Evolutionary conservation across 1,139 yeast genomes (phyloP).

Genomic region (Kurtzmaniella quercitrusa): DNA sequence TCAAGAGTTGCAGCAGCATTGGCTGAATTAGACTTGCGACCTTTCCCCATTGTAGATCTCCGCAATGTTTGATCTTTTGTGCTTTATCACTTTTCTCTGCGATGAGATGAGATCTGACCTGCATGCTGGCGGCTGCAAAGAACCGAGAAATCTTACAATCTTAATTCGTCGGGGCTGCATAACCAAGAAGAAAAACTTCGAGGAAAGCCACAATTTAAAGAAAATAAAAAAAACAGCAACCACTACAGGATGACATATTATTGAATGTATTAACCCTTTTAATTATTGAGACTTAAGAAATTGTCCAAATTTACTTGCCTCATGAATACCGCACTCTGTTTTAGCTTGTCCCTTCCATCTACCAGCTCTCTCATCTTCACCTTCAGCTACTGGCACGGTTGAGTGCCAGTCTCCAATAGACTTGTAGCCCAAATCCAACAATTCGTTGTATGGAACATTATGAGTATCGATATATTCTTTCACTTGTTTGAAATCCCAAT

Average conservation of each 20-base stretch:
- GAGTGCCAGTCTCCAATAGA: constrained; percentile 97
- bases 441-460: constrained; percentile 79
- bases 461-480: constrained; percentile 62
- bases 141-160: no score
- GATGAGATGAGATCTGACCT: no score
- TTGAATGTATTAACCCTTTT: not conserved
- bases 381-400: constrained; percentile 82
- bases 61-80: no score
- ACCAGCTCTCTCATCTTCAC: constrained; percentile 94
- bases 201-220: no score
- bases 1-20: constrained; percentile 31
- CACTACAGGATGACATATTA: not conserved
- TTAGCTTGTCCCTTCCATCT: constrained; percentile 93
- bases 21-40: constrained; percentile 24
- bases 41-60: constrained; percentile 24
- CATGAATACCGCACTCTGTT: constrained; percentile 96
- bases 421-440: constrained; percentile 82
- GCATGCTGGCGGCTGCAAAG: no score
- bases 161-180: no score
- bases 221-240: no score
- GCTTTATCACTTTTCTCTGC: no score
- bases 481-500: constrained; percentile 78
- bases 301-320: constrained; percentile 66
- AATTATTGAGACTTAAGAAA: constrained; percentile 16
- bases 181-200: no score